A percentile compares a stretch with the other conserved stretches of the same genome.
Evolutionary conservation across 345 rosid species (phyloP).

Genomic region (Toxicodendron radicans): DNA sequence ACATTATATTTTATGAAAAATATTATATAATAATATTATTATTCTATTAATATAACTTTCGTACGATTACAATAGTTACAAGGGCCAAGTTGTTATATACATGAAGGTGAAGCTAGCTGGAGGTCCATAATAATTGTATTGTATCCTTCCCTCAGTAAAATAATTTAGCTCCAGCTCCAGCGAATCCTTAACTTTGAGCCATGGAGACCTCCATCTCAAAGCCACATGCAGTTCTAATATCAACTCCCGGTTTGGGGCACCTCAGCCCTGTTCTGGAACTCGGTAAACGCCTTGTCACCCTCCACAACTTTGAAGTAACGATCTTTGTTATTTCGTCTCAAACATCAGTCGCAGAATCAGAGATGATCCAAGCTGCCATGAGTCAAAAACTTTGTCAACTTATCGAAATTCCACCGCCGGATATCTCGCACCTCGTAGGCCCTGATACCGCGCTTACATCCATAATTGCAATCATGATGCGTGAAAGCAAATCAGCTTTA

Average conservation of each 20-base stretch:
- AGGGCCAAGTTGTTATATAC: no score
- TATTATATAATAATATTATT: no score
- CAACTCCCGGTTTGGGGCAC: slow-evolving; percentile 67
- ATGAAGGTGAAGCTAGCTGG: no score
- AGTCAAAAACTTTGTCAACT: slow-evolving; percentile 25
- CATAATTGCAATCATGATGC: slow-evolving; percentile 35
- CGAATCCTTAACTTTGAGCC: not conserved
- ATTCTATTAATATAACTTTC: no score
- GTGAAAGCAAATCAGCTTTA: slow-evolving; percentile 31
- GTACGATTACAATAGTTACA: no score
- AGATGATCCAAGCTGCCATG: slow-evolving; percentile 19
- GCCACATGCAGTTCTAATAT: slow-evolving; percentile 40
- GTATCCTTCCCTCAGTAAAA: no score
- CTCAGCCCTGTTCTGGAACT: slow-evolving; percentile 58
- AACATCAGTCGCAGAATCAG: slow-evolving; percentile 28
- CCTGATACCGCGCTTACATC: slow-evolving; percentile 30
- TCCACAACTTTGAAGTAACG: slow-evolving; percentile 40
- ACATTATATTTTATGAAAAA: no score
- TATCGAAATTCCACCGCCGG: slow-evolving; percentile 32
- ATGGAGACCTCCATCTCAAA: slow-evolving; percentile 7
- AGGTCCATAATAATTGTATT: no score
- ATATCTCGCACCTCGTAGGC: slow-evolving; percentile 35
- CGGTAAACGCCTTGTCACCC: slow-evolving; percentile 41
- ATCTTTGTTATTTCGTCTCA: slow-evolving; percentile 31
- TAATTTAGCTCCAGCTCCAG: no score